Percentiles rank a stretch among this genome's conserved stretches.
phyloP scores from a whole-genome alignment of 805 yeast genomes.

The Cyberlindnera japonica region DNA sequence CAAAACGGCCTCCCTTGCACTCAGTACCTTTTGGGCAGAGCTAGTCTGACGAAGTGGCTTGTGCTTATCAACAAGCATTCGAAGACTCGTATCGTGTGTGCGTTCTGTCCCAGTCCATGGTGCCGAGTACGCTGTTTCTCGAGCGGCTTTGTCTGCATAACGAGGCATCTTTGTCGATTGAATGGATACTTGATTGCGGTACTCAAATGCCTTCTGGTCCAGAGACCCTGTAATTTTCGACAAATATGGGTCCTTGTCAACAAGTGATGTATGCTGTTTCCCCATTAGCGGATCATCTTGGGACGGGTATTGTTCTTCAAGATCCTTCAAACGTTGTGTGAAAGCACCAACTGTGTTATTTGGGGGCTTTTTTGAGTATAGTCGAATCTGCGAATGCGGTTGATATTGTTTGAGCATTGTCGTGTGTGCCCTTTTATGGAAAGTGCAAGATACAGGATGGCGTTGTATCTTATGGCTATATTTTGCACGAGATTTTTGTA shows the following conservation, averaged over 20 bases:
- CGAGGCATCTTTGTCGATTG: slow-evolving; percentile 41
- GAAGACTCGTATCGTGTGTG: slow-evolving; percentile 40
- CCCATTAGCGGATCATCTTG: slow-evolving; percentile 27
- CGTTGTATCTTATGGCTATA: too few species aligned
- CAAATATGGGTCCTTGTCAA: slow-evolving; percentile 25
- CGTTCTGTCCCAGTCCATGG: slow-evolving; percentile 63
- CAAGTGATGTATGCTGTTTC: slow-evolving; percentile 19
- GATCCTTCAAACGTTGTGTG: slow-evolving; percentile 25
- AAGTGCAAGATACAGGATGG: too few species aligned
- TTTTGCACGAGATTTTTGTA: too few species aligned
- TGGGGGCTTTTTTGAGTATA: background rate
- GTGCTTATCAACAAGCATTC: slow-evolving; percentile 55
- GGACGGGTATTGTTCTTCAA: slow-evolving; percentile 24
- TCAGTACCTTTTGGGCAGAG: slow-evolving; percentile 16
- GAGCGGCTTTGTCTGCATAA: slow-evolving; percentile 40
- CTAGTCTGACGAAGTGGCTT: slow-evolving; percentile 30
- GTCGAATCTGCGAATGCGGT: background rate
- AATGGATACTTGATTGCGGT: slow-evolving; percentile 37
- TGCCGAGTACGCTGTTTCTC: slow-evolving; percentile 44
- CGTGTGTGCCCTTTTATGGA: too few species aligned
- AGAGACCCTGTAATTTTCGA: slow-evolving; percentile 28
- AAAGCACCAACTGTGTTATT: slow-evolving; percentile 17
- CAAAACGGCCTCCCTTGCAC: slow-evolving; percentile 36
- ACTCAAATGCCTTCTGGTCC: slow-evolving; percentile 34
- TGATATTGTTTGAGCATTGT: background rate